Base-by-base conservation (phyloP, 192 early-diverging fungal species). In the Endogone sp. region DNA sequence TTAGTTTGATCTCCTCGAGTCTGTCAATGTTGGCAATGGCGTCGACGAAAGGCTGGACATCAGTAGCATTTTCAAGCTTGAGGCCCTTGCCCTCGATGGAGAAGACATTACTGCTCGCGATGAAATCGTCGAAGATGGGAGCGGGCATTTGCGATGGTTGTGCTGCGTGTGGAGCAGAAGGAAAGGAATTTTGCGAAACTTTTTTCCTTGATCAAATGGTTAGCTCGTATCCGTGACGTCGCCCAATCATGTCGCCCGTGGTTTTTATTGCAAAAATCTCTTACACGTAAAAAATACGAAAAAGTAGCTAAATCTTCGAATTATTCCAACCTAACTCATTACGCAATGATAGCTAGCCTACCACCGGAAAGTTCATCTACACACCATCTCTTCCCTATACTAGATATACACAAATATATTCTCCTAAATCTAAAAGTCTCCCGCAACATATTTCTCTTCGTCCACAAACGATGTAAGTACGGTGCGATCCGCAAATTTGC, bases 401-500 rank as follows among this genome's bases (percentile, higher is more conserved):
- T n/a, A n/a, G n/a, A n/a, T n/a, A n/a, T n/a, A n/a, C n/a, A n/a
- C n/a, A n/a, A n/a, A n/a, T n/a, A n/a, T n/a, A n/a, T n/a, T n/a
- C n/a, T n/a, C n/a, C n/a, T n/a, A n/a, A n/a, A 16, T 49, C 37
- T 49, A 91, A 67, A 86, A 89, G 64, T 94, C 87, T 6, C 83
- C 82, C 57, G 78, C 79, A 24, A 73, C 64, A 75, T 91, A 97
- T 68, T 86, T 86, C 3, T 88, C 85, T 62, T 94, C 90, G 26
- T 89, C 76, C 64, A 89, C 90, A 74, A 89, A 98, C 16, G 93
- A 86, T 9, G 95, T 89, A 63, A 99, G 77, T 30, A 99, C 96
- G 3, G 95, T 99, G 27, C 96, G 84, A 30, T 94, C 93, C 56
- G 90, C 90, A 77, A 99, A 99, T 81, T 91, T 93, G 32, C 97